Base-by-base conservation (phyloP, 306 rosid species). In the Trichosanthes truncata region DNA sequence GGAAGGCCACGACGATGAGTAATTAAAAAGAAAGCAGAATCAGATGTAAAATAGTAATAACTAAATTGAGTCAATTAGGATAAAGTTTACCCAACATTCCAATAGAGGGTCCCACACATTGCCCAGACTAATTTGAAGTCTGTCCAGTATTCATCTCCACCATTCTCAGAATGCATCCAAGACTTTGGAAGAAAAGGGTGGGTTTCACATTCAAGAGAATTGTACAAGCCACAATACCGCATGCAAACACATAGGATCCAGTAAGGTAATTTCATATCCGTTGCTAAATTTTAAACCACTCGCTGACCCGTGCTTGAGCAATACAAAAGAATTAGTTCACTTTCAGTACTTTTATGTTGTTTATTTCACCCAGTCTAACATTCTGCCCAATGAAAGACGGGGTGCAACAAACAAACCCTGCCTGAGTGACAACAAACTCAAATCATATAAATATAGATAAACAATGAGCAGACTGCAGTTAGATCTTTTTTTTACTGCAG, bases 11-110 rank as follows among this genome's bases (percentile, higher is more conserved):
- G 52, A 45, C 45, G 46, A 40, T 14, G 56, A 21, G 38, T 80
- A 26, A 17, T 21, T 38, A 81, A 77, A 76, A 21, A 46, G 21
- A 57, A 33, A 31, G 7, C 4, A 74, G 5, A 74, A 51, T 52
- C 48, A 31, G 33, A 51, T 52, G 63, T 51, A 52, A 51, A 74
- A 74, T 55, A 29, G 29, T 51, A 74, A 51, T 74, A 74, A 51
- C 78, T n/a, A 20, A 63, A 67, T 49, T 74, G 62, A 74, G 63
- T 74, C 56, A 45, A 45, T n/a, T 74, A 31, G 29, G 56, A 48
- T 46, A 25, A 74, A 29, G 46, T 74, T 74, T 74, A 74, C 62
- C 62, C 78, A 74, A 71, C 78, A 49, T 74, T 74, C 45, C 63
- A 74, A 51, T 52, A 52, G 46, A 51, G 78, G 78, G 36, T 26